Conservation (phyloP, 495 filamentous ascomycete genomes). For the Lasiosphaeriaceae sp. region DNA sequence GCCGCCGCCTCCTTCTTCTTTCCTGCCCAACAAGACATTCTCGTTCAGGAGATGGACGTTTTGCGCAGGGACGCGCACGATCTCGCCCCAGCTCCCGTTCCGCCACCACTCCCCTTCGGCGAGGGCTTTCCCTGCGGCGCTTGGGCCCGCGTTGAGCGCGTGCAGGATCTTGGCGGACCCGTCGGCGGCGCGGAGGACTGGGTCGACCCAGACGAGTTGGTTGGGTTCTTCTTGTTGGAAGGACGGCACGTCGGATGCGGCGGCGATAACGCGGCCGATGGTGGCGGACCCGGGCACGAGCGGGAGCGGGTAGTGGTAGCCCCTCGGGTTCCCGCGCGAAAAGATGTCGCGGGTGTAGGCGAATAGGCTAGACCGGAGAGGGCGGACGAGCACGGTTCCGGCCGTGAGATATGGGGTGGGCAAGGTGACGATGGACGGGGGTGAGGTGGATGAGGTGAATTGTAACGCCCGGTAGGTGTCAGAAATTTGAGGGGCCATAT, state of each 20-base stretch:
- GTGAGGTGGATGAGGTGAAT: slow-evolving; percentile 21
- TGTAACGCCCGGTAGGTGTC: slow-evolving; percentile 20
- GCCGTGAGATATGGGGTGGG: slow-evolving; percentile 17
- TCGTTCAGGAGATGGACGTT: slow-evolving; percentile 35
- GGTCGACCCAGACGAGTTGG: slow-evolving; percentile 44
- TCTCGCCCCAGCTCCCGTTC: slow-evolving; percentile 37
- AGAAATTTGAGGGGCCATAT: slow-evolving; percentile 9
- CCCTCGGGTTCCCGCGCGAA: slow-evolving; percentile 21
- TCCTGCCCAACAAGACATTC: slow-evolving; percentile 12
- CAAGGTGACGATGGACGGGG: slow-evolving; percentile 14
- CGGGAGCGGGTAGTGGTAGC: slow-evolving; percentile 23
- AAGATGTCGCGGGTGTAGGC: slow-evolving; percentile 25
- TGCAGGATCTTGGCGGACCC: slow-evolving; percentile 30
- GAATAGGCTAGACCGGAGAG: slow-evolving; percentile 20
- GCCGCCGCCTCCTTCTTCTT: too few species aligned
- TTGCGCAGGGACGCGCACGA: slow-evolving; percentile 35
- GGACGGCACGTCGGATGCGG: slow-evolving; percentile 40
- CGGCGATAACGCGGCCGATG: slow-evolving; percentile 41
- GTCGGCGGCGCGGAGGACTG: slow-evolving; percentile 40
- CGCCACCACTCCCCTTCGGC: slow-evolving; percentile 39
- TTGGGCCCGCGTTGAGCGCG: slow-evolving; percentile 22
- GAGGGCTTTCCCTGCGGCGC: slow-evolving; percentile 9
- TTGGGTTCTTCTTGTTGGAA: slow-evolving; percentile 21
- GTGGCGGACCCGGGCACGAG: slow-evolving; percentile 21
- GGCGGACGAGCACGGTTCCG: slow-evolving; percentile 20